Evolutionary conservation across 73 alveolate genomes (phyloP), one percentile per base, ranked within the genome.

Genomic region (Stentor coeruleus): DNA sequence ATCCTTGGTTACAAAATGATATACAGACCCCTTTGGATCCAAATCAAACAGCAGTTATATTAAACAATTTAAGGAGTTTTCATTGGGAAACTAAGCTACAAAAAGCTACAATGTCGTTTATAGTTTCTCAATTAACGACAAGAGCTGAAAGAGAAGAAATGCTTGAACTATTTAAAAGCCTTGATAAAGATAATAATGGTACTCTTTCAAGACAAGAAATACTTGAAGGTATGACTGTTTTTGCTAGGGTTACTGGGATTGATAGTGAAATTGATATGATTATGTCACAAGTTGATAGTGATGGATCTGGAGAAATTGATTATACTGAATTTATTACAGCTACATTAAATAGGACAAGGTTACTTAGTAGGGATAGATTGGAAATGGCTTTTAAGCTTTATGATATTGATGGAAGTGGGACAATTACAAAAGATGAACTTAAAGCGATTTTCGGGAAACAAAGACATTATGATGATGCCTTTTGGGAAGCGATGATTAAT

Each of bases 281-380:
- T 36, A 82, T 82, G 41, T 11, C 59, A 37, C 3, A 82, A 38
- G 84, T 86, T 20, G 91, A 86, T 38, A 39, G 74, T n/a, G 77
- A 86, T 73, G 38, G 77, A 73, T 80, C 89, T 83, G 91, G 91
- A 3, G 75, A 83, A 83, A 86, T 86, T 1, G 91, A 86, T 82
- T 86, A 86, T 72, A 80, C 91, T 2, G 91, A 86, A 81, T 86
- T 86, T 39, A 80, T 86, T 40, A 74, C 86, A 14, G 90, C 91
- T 30, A 39, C 83, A 72, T 35, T 86, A 55, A 38, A 86, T 35
- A 31, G 84, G 38, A n/a, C 74, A 39, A n/a, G 58, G 30, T 58
- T 80, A 38, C 39, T 86, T 26, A 80, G 82, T 31, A 59, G 38
- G 33, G 88, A 86, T 4, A 86, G 76, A 30, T 74, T 86, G 28